Evolutionary conservation across 2,329 filamentous ascomycete genomes (phyloP), one percentile per base, ranked within the genome.

Genomic region (Nigrospora osmanthi): DNA sequence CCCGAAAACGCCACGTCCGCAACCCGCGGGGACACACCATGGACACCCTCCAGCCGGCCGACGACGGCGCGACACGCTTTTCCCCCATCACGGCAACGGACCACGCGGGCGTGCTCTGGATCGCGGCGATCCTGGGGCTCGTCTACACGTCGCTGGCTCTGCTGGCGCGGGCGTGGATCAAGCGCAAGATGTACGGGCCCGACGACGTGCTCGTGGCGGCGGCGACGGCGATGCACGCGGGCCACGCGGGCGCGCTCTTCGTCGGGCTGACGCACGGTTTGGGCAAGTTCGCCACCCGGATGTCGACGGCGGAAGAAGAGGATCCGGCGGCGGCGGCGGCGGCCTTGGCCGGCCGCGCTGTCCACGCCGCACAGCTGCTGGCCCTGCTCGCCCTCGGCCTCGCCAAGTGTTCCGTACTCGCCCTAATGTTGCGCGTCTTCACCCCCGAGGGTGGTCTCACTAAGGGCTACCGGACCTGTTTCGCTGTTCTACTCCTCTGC

Each of bases 81-180:
- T 52, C 52, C 32, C 50, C 49, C 5, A 44, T 52, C 31, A 33
- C 31, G 6, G 37, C 19, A 5, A 45, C 45, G 28, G 52, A 54
- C 34, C 47, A 51, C 32, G 52, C 52, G 6, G 52, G 52, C 1
- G 43, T 53, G 12, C 32, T 52, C 19, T 52, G 49, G 52, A 52
- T 53, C 35, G 35, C 52, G 6, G 46, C 49, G 2, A 52, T 53
- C 33, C 28, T 52, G 33, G 43, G 47, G 4, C 30, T 47, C 17
- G 37, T 48, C 12, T 54, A 53, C 45, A 51, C 44, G 35, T 23
- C 33, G 3, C 19, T 50, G 1, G 42, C 43, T 6, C 40, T n/a
- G 6, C 15, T 42, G 4, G 39, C 44, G 6, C 37, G 52, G 30
- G 45, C 15, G 2, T 51, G 47, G 35, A 46, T 54, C 48, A 54